phyloP scores from a whole-genome alignment of 345 rosid species.

The Leavenworthia alabamica region DNA sequence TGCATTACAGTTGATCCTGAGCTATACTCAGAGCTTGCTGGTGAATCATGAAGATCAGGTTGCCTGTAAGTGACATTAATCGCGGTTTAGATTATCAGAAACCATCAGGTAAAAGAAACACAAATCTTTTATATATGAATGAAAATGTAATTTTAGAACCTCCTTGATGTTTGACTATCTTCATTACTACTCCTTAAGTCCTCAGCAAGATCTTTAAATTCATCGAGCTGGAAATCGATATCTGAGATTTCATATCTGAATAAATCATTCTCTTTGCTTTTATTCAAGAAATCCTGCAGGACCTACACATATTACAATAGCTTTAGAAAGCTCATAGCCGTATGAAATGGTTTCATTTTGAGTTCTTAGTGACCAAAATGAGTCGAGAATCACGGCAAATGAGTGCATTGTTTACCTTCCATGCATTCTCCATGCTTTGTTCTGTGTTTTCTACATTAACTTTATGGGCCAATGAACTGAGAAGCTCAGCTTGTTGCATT shows the following conservation, averaged over 20 bases:
- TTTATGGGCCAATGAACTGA: conserved; percentile 70
- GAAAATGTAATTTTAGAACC: conserved; percentile 32
- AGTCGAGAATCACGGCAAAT: background rate
- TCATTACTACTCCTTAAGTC: conserved; percentile 52
- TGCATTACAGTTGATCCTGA: conserved; percentile 66
- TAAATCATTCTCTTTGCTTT: conserved; percentile 55
- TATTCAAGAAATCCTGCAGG: conserved; percentile 66
- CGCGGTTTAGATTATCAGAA: background rate
- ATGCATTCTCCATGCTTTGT: conserved; percentile 85
- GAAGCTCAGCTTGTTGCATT: conserved; percentile 91
- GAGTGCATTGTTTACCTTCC: conserved; percentile 55
- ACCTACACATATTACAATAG: conserved; percentile 41
- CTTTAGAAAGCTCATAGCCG: background rate
- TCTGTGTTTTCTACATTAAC: conserved; percentile 68
- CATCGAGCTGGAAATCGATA: conserved; percentile 60
- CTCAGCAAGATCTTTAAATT: conserved; percentile 60
- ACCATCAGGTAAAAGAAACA: background rate
- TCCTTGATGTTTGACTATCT: conserved; percentile 66
- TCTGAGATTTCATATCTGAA: conserved; percentile 47
- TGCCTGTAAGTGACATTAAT: conserved; percentile 41
- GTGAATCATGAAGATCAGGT: conserved; percentile 76
- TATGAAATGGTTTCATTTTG: background rate
- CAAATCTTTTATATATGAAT: background rate
- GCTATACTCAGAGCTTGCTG: conserved; percentile 83
- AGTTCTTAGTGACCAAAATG: background rate